phyloP scores from a whole-genome alignment of 768 basidiomycete genomes.

The Austroboletus festivus region DNA sequence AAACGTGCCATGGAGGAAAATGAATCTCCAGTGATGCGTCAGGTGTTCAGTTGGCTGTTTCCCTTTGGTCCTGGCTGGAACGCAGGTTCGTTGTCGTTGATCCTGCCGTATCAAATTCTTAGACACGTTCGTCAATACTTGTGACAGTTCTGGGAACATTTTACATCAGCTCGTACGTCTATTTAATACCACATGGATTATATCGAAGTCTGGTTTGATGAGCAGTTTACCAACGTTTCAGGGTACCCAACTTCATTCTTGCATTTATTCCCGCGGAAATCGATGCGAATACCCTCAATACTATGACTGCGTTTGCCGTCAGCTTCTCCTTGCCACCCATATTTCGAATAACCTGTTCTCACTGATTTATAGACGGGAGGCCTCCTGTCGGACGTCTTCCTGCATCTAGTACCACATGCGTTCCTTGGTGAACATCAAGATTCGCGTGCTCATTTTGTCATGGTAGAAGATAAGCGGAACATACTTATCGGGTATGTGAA shows the following conservation, averaged over 20 bases:
- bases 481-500: slow-evolving; percentile 76
- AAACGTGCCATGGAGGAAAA: slow-evolving; percentile 59
- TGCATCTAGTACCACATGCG: slow-evolving; percentile 87
- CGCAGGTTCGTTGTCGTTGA: slow-evolving; percentile 45
- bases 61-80: slow-evolving; percentile 92
- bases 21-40: slow-evolving; percentile 73
- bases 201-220: slow-evolving; percentile 20
- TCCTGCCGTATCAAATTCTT: slow-evolving; percentile 2
- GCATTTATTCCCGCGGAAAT: slow-evolving; percentile 91
- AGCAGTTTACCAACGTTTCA: slow-evolving; percentile 33
- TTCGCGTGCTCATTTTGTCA: slow-evolving; percentile 67
- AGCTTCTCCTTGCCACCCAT: slow-evolving; percentile 27
- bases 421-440: slow-evolving; percentile 88
- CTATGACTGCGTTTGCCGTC: slow-evolving; percentile 92
- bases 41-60: slow-evolving; percentile 77
- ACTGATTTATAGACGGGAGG: slow-evolving; percentile 67
- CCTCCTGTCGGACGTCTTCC: slow-evolving; percentile 87
- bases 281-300: slow-evolving; percentile 79
- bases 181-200: slow-evolving; percentile 6
- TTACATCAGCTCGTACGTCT: slow-evolving; percentile 91
- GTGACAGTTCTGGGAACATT: slow-evolving; percentile 77
- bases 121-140: slow-evolving; percentile 21
- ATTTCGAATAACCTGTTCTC: slow-evolving; percentile 16
- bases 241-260: slow-evolving; percentile 91
- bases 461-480: slow-evolving; percentile 90